Evolutionary conservation across 345 rosid species (phyloP).

Genomic region (Orychophragmus violaceus): DNA sequence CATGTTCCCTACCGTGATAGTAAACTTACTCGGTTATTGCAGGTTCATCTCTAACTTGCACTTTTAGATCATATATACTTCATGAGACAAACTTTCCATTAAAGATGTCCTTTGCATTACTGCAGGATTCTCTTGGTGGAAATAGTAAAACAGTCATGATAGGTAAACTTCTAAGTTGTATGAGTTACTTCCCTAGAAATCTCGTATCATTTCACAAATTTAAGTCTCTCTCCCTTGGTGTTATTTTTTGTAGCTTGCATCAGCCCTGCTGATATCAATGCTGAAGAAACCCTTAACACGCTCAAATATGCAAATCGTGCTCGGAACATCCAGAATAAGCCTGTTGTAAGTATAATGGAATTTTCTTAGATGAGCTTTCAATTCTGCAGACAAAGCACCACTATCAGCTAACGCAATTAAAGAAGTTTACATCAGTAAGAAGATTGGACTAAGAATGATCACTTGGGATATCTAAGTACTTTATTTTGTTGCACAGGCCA

Average conservation of each 20-base stretch:
- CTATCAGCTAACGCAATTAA: not conserved
- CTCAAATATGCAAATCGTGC: conserved; percentile 82
- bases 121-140: conserved; percentile 80
- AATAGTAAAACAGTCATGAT: conserved; percentile 77
- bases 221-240: not conserved
- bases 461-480: not conserved
- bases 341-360: conserved; percentile 49
- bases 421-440: not conserved
- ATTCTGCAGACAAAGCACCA: not conserved
- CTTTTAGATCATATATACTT: conserved; percentile 3
- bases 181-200: too few species aligned
- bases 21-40: conserved; percentile 73
- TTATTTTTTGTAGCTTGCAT: conserved; percentile 51
- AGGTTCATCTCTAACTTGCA: conserved; percentile 35
- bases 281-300: conserved; percentile 62
- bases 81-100: not conserved
- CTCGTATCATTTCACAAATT: too few species aligned
- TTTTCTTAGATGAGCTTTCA: not conserved
- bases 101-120: conserved; percentile 12
- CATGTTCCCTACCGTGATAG: too few species aligned
- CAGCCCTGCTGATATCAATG: too few species aligned
- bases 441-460: not conserved
- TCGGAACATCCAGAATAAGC: conserved; percentile 75
- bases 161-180: too few species aligned
- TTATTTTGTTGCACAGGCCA: conserved; percentile 41